These are phyloP conservation scores for Priceomyces haplophilus DNA, from an alignment of 805 yeast species.

Conservation along the genomic window DNA sequence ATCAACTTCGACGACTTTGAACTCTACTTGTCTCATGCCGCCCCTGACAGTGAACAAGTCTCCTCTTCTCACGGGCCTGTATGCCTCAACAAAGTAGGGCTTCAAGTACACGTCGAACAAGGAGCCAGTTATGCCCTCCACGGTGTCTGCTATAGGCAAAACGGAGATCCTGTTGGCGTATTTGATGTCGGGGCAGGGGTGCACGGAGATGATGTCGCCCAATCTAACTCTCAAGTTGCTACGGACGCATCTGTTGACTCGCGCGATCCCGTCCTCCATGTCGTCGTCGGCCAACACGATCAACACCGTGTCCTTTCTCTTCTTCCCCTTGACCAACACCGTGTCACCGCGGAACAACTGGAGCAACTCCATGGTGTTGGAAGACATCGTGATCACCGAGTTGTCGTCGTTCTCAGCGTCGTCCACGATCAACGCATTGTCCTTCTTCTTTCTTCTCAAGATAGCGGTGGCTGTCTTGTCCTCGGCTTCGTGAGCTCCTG, in stretches of 20 bases:
- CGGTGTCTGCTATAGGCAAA: slow-evolving; percentile 95
- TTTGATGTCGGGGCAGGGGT: slow-evolving; percentile 97
- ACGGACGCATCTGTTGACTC: slow-evolving; percentile 94
- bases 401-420: slow-evolving; percentile 97
- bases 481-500: slow-evolving; percentile 61
- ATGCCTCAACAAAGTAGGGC: slow-evolving; percentile 98
- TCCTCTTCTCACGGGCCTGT: slow-evolving; percentile 97
- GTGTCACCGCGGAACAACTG: slow-evolving; percentile 98
- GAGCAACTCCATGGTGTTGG: slow-evolving; percentile 90
- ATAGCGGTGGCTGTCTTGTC: slow-evolving; percentile 93
- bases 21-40: slow-evolving; percentile 99
- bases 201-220: slow-evolving; percentile 88
- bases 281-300: slow-evolving; percentile 96
- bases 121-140: slow-evolving; percentile 96
- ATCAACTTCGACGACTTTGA: slow-evolving; percentile 96
- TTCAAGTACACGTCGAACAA: slow-evolving; percentile 92
- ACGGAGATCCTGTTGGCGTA: slow-evolving; percentile 94
- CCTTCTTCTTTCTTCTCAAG: slow-evolving; percentile 95
- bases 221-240: slow-evolving; percentile 90
- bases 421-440: slow-evolving; percentile 89
- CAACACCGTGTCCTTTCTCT: slow-evolving; percentile 94
- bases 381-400: slow-evolving; percentile 91
- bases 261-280: slow-evolving; percentile 90
- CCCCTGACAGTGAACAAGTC: slow-evolving; percentile 96
- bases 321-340: slow-evolving; percentile 94